Base-by-base conservation (phyloP, 805 yeast genomes). In the Pichia paraexigua region DNA sequence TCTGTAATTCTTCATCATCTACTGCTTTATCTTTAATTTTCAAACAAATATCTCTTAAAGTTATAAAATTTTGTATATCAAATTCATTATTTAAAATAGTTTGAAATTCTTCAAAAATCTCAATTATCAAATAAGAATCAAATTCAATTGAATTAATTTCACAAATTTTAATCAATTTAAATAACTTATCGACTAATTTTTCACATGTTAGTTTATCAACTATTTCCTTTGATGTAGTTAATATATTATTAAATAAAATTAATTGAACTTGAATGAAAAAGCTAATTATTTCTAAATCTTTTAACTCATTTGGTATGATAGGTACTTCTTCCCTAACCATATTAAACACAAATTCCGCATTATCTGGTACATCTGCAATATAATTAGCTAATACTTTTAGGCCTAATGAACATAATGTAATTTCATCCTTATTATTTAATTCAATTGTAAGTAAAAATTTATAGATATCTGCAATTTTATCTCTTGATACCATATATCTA, bases 301-400 rank as follows among this genome's bases (percentile, higher is more conserved):
- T 10, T 5, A 20, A 13, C 12, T 20, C 9, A 18, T 25, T 40
- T 42, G 52, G 41, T 12, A 25, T 13, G 17, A 46, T 46, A 2
- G 40, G 48, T 12, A 47, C 13, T 0, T 11, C 17, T 27, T 48
- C 35, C 6, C 32, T 20, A 2, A 46, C 9, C 22, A 44, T 15
- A 6, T 39, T 30, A n/a, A 42, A 43, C 1, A 52, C 24, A 27
- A 47, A 43, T 24, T 41, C 8, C 3, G 49, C 22, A 48, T 58
- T 58, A 15, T 47, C 55, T 1, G 32, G 28, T 2, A 51, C 47
- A 30, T 58, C 60, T 3, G 60, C 49, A 25, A 58, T 55, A 50
- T 52, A 58, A 41, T 58, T 58, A 13, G 53, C 50, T 13, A 58
- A 44, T 1, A 54, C 50, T 51, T 56, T 54, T 5, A 41, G 18